These are phyloP conservation scores for Aspergillus ustus DNA, from an alignment of 2,329 filamentous ascomycete genomes.

Conservation along the genomic window DNA sequence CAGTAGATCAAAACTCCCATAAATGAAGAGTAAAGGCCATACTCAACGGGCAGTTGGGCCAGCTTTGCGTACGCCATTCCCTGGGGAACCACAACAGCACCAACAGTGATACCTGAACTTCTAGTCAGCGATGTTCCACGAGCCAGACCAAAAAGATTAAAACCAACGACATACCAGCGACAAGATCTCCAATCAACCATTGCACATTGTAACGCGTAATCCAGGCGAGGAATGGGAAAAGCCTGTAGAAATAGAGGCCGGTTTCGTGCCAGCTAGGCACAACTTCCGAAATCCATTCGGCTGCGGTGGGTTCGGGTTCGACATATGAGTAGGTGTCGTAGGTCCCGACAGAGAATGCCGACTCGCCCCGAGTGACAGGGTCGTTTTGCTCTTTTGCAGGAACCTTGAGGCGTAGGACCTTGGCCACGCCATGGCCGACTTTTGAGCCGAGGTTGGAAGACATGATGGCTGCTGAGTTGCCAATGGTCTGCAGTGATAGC, in stretches of 20 bases:
- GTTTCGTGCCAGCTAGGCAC: conserved; percentile 63
- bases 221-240: conserved; percentile 93
- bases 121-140: not conserved
- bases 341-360: conserved; percentile 73
- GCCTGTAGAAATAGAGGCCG: conserved; percentile 64
- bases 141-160: conserved; percentile 13
- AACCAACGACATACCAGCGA: conserved; percentile 68
- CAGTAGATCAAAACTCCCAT: conserved; percentile 95
- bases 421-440: conserved; percentile 75
- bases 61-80: conserved; percentile 93
- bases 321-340: conserved; percentile 81
- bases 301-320: conserved; percentile 76
- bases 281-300: conserved; percentile 71
- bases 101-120: conserved; percentile 67
- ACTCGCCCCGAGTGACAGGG: conserved; percentile 75
- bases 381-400: conserved; percentile 64
- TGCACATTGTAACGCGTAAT: conserved; percentile 84
- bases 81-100: conserved; percentile 87
- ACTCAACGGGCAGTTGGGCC: conserved; percentile 78
- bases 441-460: conserved; percentile 52
- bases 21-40: conserved; percentile 91
- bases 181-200: conserved; percentile 87
- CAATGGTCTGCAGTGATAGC: not conserved
- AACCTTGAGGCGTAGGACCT: conserved; percentile 80
- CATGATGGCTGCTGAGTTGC: conserved; percentile 34